phyloP scores from a whole-genome alignment of 208 protist genomes.

The Trypanosoma congolense region DNA sequence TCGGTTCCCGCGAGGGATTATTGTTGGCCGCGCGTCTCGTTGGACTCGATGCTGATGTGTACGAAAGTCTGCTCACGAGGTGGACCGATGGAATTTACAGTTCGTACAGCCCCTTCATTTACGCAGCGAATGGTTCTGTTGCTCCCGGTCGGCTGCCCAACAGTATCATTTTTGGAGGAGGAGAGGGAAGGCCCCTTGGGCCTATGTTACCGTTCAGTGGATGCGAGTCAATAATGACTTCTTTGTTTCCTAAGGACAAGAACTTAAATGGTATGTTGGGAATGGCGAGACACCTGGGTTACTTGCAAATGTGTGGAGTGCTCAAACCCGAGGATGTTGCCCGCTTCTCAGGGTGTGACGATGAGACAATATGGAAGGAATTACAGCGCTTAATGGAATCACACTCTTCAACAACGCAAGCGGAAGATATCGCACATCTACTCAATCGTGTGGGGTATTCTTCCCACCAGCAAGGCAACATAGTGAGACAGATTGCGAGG shows the following conservation, averaged over 20 bases:
- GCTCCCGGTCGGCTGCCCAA: neutral
- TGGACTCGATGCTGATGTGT: constrained; percentile 14
- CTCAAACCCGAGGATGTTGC: constrained; percentile 7
- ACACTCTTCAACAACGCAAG: too few relatives aligned
- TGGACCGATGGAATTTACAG: constrained; percentile 3
- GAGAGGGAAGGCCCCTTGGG: neutral
- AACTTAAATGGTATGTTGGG: constrained; percentile 3
- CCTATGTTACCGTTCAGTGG: neutral
- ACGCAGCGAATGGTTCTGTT: neutral
- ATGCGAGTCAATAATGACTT: neutral
- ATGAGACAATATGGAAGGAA: constrained; percentile 4
- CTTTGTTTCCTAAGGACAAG: constrained; percentile 11
- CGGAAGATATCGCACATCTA: neutral
- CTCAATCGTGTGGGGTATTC: neutral
- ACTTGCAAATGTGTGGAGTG: constrained; percentile 4
- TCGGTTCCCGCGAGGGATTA: constrained; percentile 15
- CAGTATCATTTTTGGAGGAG: neutral
- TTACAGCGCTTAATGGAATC: constrained; percentile 4
- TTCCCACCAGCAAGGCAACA: too few relatives aligned
- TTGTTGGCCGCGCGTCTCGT: constrained; percentile 3
- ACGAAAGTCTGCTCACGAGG: constrained; percentile 7
- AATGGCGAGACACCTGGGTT: constrained; percentile 12
- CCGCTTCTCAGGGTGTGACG: constrained; percentile 7
- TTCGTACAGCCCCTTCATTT: neutral
- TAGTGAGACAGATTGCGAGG: constrained; percentile 1